Evolutionary conservation across 768 basidiomycete genomes (phyloP).

Genomic region (Pholiota conissans): DNA sequence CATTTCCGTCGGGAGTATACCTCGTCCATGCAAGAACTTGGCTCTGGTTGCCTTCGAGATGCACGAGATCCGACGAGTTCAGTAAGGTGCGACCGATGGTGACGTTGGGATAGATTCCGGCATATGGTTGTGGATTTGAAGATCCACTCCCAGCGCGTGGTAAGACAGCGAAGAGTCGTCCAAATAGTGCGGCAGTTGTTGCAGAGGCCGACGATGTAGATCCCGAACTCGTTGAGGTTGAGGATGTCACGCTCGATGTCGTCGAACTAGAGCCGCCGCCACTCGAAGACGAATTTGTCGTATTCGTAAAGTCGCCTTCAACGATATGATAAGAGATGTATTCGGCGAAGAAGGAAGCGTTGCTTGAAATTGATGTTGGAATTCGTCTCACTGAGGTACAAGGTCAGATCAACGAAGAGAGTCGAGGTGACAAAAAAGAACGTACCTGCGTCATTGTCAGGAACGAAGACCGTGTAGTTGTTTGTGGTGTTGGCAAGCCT

Average conservation of each 20-base stretch:
- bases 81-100: slow-evolving; percentile 70
- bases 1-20: slow-evolving; percentile 22
- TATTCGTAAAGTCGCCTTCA: slow-evolving; percentile 43
- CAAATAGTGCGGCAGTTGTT: neutral
- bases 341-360: slow-evolving; percentile 36
- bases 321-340: slow-evolving; percentile 60
- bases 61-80: slow-evolving; percentile 44
- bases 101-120: slow-evolving; percentile 40
- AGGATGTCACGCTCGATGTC: neutral
- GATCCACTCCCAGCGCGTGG: neutral
- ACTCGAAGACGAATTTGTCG: neutral
- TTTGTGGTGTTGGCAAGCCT: slow-evolving; percentile 40
- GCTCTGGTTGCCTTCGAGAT: slow-evolving; percentile 55
- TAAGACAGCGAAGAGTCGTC: neutral
- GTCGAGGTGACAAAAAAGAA: slow-evolving; percentile 13
- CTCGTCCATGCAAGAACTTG: slow-evolving; percentile 51
- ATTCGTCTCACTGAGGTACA: slow-evolving; percentile 29
- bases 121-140: neutral
- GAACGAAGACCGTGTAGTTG: slow-evolving; percentile 56
- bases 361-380: slow-evolving; percentile 22
- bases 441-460: slow-evolving; percentile 55
- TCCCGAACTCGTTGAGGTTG: slow-evolving; percentile 23
- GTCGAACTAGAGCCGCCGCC: slow-evolving; percentile 1
- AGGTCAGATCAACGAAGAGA: slow-evolving; percentile 10
- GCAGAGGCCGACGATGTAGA: neutral